These are phyloP conservation scores for Mortierella sp. DNA, from an alignment of 371 early-diverging fungal genomes.

Conservation along the genomic window DNA sequence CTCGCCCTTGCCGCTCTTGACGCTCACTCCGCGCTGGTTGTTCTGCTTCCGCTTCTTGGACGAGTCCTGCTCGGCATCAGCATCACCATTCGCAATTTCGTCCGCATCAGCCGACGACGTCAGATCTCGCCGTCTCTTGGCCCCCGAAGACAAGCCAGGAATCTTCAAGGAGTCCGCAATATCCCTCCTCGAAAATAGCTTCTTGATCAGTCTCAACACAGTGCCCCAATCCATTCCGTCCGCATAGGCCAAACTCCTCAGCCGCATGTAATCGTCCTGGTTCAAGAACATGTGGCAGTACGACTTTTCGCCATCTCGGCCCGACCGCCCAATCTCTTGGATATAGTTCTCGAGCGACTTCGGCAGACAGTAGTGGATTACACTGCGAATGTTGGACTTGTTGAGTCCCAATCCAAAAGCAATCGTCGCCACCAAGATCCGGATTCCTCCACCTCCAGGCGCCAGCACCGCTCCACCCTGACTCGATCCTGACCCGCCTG, in stretches of 20 bases:
- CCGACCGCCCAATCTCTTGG: constrained; percentile 89
- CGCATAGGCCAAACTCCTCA: constrained; percentile 72
- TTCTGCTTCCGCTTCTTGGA: constrained; percentile 43
- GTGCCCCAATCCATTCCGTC: constrained; percentile 67
- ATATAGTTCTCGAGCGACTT: constrained; percentile 88
- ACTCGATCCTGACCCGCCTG: constrained; percentile 11
- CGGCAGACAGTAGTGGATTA: constrained; percentile 86
- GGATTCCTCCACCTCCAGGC: constrained; percentile 47
- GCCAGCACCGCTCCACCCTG: constrained; percentile 18
- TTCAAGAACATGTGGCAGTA: constrained; percentile 78
- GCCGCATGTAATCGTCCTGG: constrained; percentile 74
- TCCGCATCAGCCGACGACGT: neutral
- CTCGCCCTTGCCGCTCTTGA: constrained; percentile 30
- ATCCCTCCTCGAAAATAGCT: constrained; percentile 55
- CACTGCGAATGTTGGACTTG: constrained; percentile 84
- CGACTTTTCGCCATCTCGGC: constrained; percentile 80
- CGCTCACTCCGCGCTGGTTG: constrained; percentile 13
- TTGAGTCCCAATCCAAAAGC: constrained; percentile 92
- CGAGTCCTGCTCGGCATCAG: neutral
- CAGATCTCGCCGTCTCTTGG: constrained; percentile 17
- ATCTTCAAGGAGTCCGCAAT: neutral
- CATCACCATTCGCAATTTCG: neutral
- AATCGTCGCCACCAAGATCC: constrained; percentile 87
- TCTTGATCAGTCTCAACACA: constrained; percentile 63
- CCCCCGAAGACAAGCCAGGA: neutral